Evolutionary conservation across 2,329 filamentous ascomycete genomes (phyloP).

Genomic region (Diplodia intermedia): DNA sequence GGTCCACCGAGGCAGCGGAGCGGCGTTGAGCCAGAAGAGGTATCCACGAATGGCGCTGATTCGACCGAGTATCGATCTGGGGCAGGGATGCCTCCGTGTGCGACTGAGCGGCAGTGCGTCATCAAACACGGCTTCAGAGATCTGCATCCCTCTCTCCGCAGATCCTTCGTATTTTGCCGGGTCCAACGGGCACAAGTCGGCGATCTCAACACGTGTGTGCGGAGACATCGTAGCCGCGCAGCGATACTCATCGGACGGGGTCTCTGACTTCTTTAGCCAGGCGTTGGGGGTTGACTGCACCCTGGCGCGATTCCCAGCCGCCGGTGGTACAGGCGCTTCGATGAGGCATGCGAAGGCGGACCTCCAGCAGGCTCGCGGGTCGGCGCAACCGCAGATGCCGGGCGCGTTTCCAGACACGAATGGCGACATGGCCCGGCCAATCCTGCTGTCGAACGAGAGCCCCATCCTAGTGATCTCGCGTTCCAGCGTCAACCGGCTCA

Average conservation of each 20-base stretch:
- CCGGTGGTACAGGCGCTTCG: slow-evolving; percentile 59
- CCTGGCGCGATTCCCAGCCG: slow-evolving; percentile 80
- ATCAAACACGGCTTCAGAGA: slow-evolving; percentile 42
- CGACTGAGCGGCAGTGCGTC: slow-evolving; percentile 52
- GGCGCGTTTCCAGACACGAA: slow-evolving; percentile 63
- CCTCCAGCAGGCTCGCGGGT: slow-evolving; percentile 59
- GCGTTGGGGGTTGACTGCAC: slow-evolving; percentile 80
- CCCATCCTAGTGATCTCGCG: slow-evolving; percentile 86
- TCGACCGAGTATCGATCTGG: slow-evolving; percentile 75
- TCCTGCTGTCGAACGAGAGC: slow-evolving; percentile 90
- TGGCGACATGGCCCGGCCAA: slow-evolving; percentile 63
- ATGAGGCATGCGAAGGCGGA: slow-evolving; percentile 76
- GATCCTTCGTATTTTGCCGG: slow-evolving; percentile 65
- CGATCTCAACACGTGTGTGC: slow-evolving; percentile 70
- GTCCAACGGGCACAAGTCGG: slow-evolving; percentile 45
- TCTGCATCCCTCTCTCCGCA: slow-evolving; percentile 67
- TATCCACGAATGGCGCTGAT: slow-evolving; percentile 88
- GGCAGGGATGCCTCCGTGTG: slow-evolving; percentile 69
- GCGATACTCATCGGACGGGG: slow-evolving; percentile 68
- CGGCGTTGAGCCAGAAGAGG: slow-evolving; percentile 85
- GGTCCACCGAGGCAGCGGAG: slow-evolving; percentile 82
- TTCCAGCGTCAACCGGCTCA: slow-evolving; percentile 79
- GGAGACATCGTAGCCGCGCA: slow-evolving; percentile 77
- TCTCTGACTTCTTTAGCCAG: slow-evolving; percentile 79
- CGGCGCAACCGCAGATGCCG: slow-evolving; percentile 52